Evolutionary conservation across 202 grass and related monocot genomes (phyloP).

Genomic region (Saccharum hybrid): DNA sequence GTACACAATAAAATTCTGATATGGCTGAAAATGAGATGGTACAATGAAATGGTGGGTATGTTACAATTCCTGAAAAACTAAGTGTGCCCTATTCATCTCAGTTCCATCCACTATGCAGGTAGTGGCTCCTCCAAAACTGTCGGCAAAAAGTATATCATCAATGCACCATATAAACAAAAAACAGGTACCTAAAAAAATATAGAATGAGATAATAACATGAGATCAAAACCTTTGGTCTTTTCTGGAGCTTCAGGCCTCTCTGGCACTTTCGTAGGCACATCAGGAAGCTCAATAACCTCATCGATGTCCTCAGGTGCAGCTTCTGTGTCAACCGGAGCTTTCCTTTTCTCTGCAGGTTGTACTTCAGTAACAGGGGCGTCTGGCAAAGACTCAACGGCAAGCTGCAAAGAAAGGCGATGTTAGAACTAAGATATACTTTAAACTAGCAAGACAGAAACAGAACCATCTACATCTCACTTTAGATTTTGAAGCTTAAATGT

Average conservation of each 20-base stretch:
- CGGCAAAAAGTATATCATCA: constrained; percentile 40
- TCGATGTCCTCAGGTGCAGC: constrained; percentile 55
- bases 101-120: constrained; percentile 58
- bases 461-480: constrained; percentile 29
- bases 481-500: constrained; percentile 16
- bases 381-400: constrained; percentile 67
- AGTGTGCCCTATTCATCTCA: constrained; percentile 30
- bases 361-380: constrained; percentile 53
- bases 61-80: constrained; percentile 49
- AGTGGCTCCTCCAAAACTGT: constrained; percentile 94
- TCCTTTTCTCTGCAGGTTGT: constrained; percentile 40
- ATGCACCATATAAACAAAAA: constrained; percentile 10
- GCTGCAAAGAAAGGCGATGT: constrained; percentile 39
- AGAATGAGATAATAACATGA: constrained; percentile 30
- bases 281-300: constrained; percentile 86
- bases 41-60: constrained; percentile 53
- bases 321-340: constrained; percentile 39
- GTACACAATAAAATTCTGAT: constrained; percentile 54
- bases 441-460: constrained; percentile 13
- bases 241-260: constrained; percentile 49
- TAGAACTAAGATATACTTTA: constrained; percentile 19
- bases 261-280: constrained; percentile 75
- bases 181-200: not conserved
- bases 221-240: constrained; percentile 77
- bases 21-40: constrained; percentile 11